A percentile compares a stretch with the other conserved stretches of the same genome.
Conservation (phyloP, 805 yeast species). For the Saccharomycopsis sp. region DNA sequence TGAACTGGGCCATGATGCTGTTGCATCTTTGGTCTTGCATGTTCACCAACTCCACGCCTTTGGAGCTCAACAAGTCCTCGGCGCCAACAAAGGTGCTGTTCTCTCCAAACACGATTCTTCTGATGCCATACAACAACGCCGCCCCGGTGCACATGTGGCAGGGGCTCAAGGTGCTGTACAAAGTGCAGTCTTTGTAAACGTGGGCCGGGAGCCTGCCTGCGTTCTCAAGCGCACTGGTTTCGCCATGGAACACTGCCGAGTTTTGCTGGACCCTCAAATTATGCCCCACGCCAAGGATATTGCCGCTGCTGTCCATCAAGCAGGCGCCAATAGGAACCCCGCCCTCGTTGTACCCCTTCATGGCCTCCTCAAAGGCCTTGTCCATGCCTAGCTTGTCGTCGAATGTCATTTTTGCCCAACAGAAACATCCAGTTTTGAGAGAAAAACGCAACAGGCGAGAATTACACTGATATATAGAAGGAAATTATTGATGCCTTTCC, state of each 20-base stretch:
- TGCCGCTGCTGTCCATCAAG: slow-evolving; percentile 64
- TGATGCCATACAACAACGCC: slow-evolving; percentile 77
- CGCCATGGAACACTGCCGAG: slow-evolving; percentile 86
- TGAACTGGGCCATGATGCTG: slow-evolving; percentile 68
- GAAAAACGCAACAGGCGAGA: too few species aligned
- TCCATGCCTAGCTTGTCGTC: slow-evolving; percentile 41
- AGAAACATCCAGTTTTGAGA: too few species aligned
- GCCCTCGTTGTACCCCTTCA: slow-evolving; percentile 62
- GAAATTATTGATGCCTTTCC: too few species aligned
- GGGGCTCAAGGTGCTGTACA: slow-evolving; percentile 89
- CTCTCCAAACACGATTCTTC: slow-evolving; percentile 84
- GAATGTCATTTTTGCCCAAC: slow-evolving; percentile 3
- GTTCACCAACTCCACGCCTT: slow-evolving; percentile 69
- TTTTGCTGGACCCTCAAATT: slow-evolving; percentile 80
- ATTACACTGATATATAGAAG: too few species aligned
- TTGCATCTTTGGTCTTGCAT: slow-evolving; percentile 53
- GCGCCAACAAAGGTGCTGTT: slow-evolving; percentile 77
- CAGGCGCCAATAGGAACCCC: slow-evolving; percentile 89
- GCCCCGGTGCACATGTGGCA: slow-evolving; percentile 97
- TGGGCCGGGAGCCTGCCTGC: slow-evolving; percentile 83
- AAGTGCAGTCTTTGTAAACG: slow-evolving; percentile 74
- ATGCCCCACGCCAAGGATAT: slow-evolving; percentile 80
- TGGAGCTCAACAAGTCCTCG: slow-evolving; percentile 56
- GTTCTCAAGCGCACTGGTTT: slow-evolving; percentile 78
- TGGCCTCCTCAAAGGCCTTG: slow-evolving; percentile 67